phyloP scores from a whole-genome alignment of 352 stramenopile genomes.

The Phytophthora palmivora region DNA sequence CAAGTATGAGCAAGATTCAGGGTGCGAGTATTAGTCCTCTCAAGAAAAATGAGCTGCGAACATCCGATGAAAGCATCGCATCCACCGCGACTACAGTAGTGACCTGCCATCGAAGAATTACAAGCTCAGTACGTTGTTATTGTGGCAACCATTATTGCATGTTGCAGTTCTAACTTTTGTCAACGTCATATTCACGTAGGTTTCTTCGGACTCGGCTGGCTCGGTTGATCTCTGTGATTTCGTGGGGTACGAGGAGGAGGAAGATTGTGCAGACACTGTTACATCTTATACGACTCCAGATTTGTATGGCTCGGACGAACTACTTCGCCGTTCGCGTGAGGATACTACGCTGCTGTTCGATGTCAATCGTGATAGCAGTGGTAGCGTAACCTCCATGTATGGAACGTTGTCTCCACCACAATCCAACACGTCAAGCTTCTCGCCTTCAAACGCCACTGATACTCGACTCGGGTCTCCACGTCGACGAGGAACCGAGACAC shows the following conservation, averaged over 20 bases:
- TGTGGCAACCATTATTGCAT: background rate
- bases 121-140: slow-evolving; percentile 55
- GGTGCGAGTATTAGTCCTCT: slow-evolving; percentile 7
- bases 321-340: slow-evolving; percentile 32
- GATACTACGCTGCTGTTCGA: slow-evolving; percentile 30
- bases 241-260: slow-evolving; percentile 62
- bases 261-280: slow-evolving; percentile 37
- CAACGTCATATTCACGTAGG: no score
- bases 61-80: slow-evolving; percentile 58
- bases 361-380: slow-evolving; percentile 8
- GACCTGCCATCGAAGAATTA: slow-evolving; percentile 62
- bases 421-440: slow-evolving; percentile 19
- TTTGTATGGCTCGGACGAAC: slow-evolving; percentile 41
- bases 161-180: background rate
- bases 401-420: slow-evolving; percentile 25
- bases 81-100: slow-evolving; percentile 68
- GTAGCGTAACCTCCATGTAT: slow-evolving; percentile 17
- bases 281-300: slow-evolving; percentile 52
- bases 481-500: slow-evolving; percentile 10
- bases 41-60: slow-evolving; percentile 43
- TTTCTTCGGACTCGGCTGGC: slow-evolving; percentile 39
- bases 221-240: slow-evolving; percentile 63
- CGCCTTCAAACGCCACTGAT: slow-evolving; percentile 21
- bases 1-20: slow-evolving; percentile 6
- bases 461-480: slow-evolving; percentile 27